Evolutionary conservation across 805 yeast genomes (phyloP), one percentile per base, ranked within the genome.

Genomic region (Jamesozyma rosinii): DNA sequence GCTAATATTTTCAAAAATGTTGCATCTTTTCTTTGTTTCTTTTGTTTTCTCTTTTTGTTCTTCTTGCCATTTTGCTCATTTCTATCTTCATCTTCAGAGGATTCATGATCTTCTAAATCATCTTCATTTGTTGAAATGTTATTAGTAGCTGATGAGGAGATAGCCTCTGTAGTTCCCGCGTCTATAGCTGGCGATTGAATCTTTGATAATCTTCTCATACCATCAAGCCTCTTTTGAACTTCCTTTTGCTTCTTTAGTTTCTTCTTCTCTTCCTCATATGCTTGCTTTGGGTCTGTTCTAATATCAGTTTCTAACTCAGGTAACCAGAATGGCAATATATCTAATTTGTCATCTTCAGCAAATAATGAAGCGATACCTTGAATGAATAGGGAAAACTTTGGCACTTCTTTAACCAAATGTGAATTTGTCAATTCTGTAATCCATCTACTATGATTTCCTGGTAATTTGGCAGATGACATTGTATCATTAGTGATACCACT

Each of bases 321-420:
- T 51, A 87, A 72, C 98, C 98, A 90, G 63, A 88, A 84, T 44
- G 98, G 98, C 49, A 90, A 71, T 49, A 82, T 79, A 59, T 87
- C 95, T 58, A 90, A 73, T 52, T 83, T 81, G 30, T 63, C 67
- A 55, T 90, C 97, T 58, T 90, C 97, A 42, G 87, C 76, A 59
- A 81, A 90, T 49, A 90, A 71, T 2, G 87, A 74, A 4, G 96
- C 88, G 45, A 88, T 77, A 66, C 97, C 97, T 61, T 90, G 98
- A 52, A 90, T 74, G 60, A 84, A 90, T 65, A 88, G 86, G 41
- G 95, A 85, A 58, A 90, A 90, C 56, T 85, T 84, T 44, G 97
- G 96, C 47, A 90, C 89, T 62, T 88, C 97, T 59, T 86, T 88
- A 38, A 88, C 95, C 53, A 90, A 70, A 57, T 86, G 89, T 21